Evolutionary conservation across 495 filamentous ascomycete species (phyloP), one percentile per base, ranked within the genome.

Genomic region (Chlorociboria aeruginascens): DNA sequence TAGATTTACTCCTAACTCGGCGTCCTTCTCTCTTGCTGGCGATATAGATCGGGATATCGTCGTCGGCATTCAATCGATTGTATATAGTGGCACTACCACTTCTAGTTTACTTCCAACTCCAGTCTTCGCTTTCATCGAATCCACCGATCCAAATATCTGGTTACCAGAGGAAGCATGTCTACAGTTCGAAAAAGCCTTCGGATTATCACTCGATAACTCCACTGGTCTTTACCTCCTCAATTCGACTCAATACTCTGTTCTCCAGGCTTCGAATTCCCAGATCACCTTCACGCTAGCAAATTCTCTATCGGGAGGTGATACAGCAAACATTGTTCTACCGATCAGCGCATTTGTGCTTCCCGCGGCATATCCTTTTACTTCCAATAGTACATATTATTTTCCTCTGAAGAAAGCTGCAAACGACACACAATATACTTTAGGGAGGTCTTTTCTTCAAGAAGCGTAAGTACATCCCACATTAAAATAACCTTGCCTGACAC

Each of bases 371-470:
- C 70, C 70, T 3, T 54, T 71, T 0, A 62, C 70, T 25, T 13
- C 35, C 11, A 64, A 66, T 30, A 52, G 37, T 9, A 63, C 63
- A 14, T 55, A 46, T 33, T 55, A 79, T 48, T 79, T 79, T 46
- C 75, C 77, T 0, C 58, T 81, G 7, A 68, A 68, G 43, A 62
- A 67, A 32, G 74, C 72, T 3, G 62, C 61, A n/a, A 75, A 78
- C 51, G 60, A 67, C 13, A 66, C 60, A 0, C 76, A 79, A 52
- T 75, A 74, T 57, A 74, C 70, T 0, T 63, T 81, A 3, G 77
- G 77, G 6, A 64, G 76, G 25, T 64, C 67, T 7, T 79, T 81
- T 44, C 56, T 79, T 7, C 76, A 81, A 57, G 76, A 79, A 64
- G 70, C 76, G 49, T 57, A 48, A 49, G 53, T 46, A 32, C 9